phyloP scores from a whole-genome alignment of 225 moss, liverwort and hornwort genomes.

The Takakia lepidozioides region DNA sequence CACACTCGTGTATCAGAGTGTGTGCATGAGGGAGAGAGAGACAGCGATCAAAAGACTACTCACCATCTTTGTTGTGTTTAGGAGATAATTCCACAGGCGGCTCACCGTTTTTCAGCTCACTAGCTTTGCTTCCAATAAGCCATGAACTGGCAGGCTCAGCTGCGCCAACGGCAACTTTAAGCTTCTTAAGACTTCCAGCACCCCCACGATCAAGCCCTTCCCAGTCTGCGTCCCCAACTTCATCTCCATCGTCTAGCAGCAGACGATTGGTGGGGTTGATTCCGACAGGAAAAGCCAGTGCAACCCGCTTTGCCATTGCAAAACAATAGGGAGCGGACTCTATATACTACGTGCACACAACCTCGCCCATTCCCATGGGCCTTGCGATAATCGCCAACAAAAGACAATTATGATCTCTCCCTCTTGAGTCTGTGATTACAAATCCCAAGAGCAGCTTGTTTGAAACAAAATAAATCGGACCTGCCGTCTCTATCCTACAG shows the following conservation, averaged over 20 bases:
- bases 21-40: neutral
- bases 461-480: too few species aligned
- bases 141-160: conserved; percentile 8
- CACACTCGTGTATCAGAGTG: too few species aligned
- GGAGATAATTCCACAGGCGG: conserved; percentile 4
- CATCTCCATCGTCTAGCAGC: conserved; percentile 64
- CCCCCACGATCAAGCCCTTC: conserved; percentile 37
- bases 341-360: conserved; percentile 71
- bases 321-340: conserved; percentile 69
- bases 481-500: too few species aligned
- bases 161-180: conserved; percentile 7
- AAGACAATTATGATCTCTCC: too few species aligned
- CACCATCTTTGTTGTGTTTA: conserved; percentile 10
- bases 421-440: too few species aligned
- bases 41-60: conserved; percentile 2
- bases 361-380: too few species aligned
- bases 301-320: conserved; percentile 81
- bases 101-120: conserved; percentile 12
- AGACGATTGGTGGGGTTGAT: conserved; percentile 76
- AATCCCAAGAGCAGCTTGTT: too few species aligned
- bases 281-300: conserved; percentile 66
- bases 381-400: too few species aligned
- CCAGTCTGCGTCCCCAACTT: conserved; percentile 62
- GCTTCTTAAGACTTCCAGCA: conserved; percentile 15
- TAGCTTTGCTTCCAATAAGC: conserved; percentile 5